Evolutionary conservation across 2,329 filamentous ascomycete species (phyloP), one percentile per base, ranked within the genome.

Genomic region (Sporothrix dimorphospora): DNA sequence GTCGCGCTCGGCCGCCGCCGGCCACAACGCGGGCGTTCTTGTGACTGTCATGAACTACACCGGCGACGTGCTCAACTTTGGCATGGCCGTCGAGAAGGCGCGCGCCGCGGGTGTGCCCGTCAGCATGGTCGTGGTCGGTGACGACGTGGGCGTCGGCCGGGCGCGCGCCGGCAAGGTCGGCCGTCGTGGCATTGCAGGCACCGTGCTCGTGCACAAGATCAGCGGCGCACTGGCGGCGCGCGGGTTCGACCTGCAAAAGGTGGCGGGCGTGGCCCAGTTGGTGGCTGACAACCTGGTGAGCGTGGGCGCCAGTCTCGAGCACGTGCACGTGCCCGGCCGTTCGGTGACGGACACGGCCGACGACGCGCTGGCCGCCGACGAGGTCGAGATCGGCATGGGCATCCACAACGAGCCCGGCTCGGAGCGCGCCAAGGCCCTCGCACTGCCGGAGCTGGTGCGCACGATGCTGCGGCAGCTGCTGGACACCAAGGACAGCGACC

Each of bases 31-130:
- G 38, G 95, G 94, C 30, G 92, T 97, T 1, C 81, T 98, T 53
- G 92, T 97, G n/a, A 91, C 94, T 6, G 92, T 97, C 40, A 97
- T 97, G 93, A 98, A 98, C 81, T 97, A 97, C 81, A 97, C 94
- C 1, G 92, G 92, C 49, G 92, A 94, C 80, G 89, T 97, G 70
- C 86, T 98, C 76, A 97, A 97, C 82, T 98, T 98, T 79, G 94
- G 94, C 71, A 91, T 98, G 87, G 94, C 91, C 0, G 93, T 96
- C 9, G 95, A 98, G 81, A 97, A 97, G 83, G 94, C 94, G 19
- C 91, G 92, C 72, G 94, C 94, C 1, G 88, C 89, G 0, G 94
- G 94, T 0, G 82, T 94, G 30, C 83, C 89, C 21, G 92, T 93
- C 0, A 92, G 97, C 79, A 97, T 98, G 91, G 90, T 97, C 11